A percentile compares a stretch with the other conserved stretches of the same genome.
phyloP scores from a whole-genome alignment of 495 filamentous ascomycete genomes.

The Penicillium alfredii region DNA sequence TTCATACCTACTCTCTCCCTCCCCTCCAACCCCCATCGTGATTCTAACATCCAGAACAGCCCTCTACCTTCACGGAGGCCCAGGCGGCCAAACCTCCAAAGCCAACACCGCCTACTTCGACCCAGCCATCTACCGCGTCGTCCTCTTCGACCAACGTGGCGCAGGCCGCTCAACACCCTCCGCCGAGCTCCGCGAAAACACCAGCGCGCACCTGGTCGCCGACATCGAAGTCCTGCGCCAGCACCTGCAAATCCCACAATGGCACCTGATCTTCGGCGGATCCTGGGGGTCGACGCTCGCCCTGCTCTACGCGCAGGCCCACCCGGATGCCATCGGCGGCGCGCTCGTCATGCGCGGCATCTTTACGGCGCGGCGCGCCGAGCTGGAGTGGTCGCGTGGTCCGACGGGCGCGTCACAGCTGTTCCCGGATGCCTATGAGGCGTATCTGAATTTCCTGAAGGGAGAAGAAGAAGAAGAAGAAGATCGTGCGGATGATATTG shows the following conservation, averaged over 20 bases:
- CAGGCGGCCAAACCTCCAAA: slow-evolving; percentile 33
- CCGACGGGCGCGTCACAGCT: slow-evolving; percentile 21
- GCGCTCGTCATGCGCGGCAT: slow-evolving; percentile 36
- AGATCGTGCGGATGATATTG: slow-evolving; percentile 26
- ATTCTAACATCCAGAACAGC: no score
- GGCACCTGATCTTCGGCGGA: slow-evolving; percentile 44
- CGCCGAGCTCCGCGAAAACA: slow-evolving; percentile 39
- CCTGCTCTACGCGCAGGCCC: slow-evolving; percentile 36
- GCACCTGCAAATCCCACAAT: slow-evolving; percentile 38
- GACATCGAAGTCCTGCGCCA: slow-evolving; percentile 39
- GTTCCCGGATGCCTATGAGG: slow-evolving; percentile 38
- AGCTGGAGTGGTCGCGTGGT: slow-evolving; percentile 24
- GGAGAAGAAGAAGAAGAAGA: no score
- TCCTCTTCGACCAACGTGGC: slow-evolving; percentile 46
- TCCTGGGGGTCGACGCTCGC: slow-evolving; percentile 44
- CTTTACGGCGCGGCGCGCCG: slow-evolving; percentile 28
- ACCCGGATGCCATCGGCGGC: slow-evolving; percentile 30
- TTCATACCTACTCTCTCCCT: no score
- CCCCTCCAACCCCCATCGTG: no score
- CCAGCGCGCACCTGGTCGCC: slow-evolving; percentile 34
- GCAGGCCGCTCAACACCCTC: slow-evolving; percentile 34
- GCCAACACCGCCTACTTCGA: slow-evolving; percentile 38
- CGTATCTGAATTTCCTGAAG: slow-evolving; percentile 27
- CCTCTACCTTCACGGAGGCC: slow-evolving; percentile 42
- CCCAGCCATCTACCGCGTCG: slow-evolving; percentile 36